phyloP scores from a whole-genome alignment of 768 basidiomycete genomes.

The Sarcomyxa edulis region DNA sequence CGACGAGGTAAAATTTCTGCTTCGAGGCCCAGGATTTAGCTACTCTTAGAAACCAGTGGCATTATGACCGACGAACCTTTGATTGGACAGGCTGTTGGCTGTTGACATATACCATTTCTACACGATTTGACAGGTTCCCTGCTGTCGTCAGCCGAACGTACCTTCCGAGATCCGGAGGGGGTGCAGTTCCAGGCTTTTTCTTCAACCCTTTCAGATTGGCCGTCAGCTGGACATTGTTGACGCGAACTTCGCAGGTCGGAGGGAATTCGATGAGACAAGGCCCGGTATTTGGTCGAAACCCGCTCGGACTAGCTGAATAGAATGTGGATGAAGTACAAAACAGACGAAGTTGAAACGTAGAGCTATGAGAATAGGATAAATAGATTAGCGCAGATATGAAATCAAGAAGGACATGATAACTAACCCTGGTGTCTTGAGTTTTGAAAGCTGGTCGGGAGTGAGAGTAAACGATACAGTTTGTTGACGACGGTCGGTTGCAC shows the following conservation, averaged over 20 bases:
- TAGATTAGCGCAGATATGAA: slow-evolving; percentile 4
- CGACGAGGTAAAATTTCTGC: slow-evolving; percentile 83
- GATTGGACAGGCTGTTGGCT: slow-evolving; percentile 71
- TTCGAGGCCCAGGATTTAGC: neutral
- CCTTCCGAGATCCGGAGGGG: slow-evolving; percentile 69
- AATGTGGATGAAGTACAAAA: slow-evolving; percentile 86
- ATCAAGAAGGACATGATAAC: slow-evolving; percentile 15
- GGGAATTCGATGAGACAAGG: slow-evolving; percentile 88
- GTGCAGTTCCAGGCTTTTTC: slow-evolving; percentile 92
- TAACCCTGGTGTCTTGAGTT: slow-evolving; percentile 54
- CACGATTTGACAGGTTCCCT: slow-evolving; percentile 40
- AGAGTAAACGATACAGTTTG: slow-evolving; percentile 61
- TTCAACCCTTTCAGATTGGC: slow-evolving; percentile 89
- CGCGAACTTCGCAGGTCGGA: slow-evolving; percentile 84
- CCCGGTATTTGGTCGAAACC: slow-evolving; percentile 44
- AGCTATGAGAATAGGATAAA: slow-evolving; percentile 27
- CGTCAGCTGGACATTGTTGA: slow-evolving; percentile 62
- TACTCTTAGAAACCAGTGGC: neutral
- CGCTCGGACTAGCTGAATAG: slow-evolving; percentile 44
- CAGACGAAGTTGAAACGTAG: slow-evolving; percentile 75
- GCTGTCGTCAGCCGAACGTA: slow-evolving; percentile 33
- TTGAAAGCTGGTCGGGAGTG: slow-evolving; percentile 55
- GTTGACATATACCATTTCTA: slow-evolving; percentile 90
- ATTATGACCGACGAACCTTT: slow-evolving; percentile 45
- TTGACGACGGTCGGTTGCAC: slow-evolving; percentile 70